These are phyloP conservation scores for Lasiosphaeria hispida DNA, from an alignment of 495 filamentous ascomycete species.

Conservation along the genomic window DNA sequence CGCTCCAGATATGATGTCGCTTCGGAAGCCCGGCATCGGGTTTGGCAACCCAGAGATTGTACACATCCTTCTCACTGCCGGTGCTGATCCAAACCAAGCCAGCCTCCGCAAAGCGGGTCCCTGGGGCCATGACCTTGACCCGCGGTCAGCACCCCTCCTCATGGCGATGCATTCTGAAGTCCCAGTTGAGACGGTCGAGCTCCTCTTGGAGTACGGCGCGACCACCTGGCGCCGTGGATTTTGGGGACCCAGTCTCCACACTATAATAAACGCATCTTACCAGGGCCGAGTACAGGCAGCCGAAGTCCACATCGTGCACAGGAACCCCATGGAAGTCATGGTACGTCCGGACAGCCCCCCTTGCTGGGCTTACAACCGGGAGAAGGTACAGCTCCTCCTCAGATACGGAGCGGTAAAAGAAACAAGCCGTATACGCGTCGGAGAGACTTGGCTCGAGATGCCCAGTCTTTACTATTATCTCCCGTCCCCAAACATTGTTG, in stretches of 20 bases:
- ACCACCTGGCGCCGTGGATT: background rate
- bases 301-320: background rate
- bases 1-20: background rate
- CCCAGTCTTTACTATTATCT: slow-evolving; percentile 7
- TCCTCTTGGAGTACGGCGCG: slow-evolving; percentile 18
- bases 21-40: background rate
- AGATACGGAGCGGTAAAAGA: slow-evolving; percentile 4
- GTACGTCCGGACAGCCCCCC: background rate
- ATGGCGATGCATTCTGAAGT: slow-evolving; percentile 15
- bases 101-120: no score
- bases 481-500: background rate
- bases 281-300: background rate
- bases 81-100: slow-evolving; percentile 18
- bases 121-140: no score
- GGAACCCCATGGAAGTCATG: background rate
- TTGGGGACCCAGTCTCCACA: background rate
- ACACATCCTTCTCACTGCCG: slow-evolving; percentile 13
- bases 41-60: slow-evolving; percentile 11
- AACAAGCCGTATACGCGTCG: background rate
- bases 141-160: background rate
- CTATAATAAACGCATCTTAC: no score
- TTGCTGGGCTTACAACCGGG: slow-evolving; percentile 1
- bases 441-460: background rate
- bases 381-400: slow-evolving; percentile 12
- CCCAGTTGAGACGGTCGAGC: slow-evolving; percentile 18